Evolutionary conservation across 2,329 filamentous ascomycete species (phyloP).

Genomic region (Aspergillus jensenii): DNA sequence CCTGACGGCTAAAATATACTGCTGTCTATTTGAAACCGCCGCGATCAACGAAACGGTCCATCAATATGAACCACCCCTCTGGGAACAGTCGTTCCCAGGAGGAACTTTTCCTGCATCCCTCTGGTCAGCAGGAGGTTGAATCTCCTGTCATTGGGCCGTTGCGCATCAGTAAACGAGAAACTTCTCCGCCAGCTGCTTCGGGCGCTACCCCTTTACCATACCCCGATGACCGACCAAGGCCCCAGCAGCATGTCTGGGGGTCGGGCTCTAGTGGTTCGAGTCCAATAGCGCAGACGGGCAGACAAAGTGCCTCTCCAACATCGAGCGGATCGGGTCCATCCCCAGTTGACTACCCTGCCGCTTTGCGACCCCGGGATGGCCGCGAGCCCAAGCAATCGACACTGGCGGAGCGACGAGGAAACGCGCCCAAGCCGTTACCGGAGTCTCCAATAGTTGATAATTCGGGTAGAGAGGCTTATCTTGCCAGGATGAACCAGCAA

Average conservation of each 20-base stretch:
- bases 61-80: constrained; percentile 46
- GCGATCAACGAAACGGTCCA: not conserved
- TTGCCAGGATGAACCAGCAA: constrained; percentile 62
- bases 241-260: constrained; percentile 32
- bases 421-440: constrained; percentile 72
- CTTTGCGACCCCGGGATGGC: constrained; percentile 42
- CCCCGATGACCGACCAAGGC: constrained; percentile 61
- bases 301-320: constrained; percentile 20
- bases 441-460: constrained; percentile 76
- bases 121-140: constrained; percentile 46
- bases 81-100: constrained; percentile 68
- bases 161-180: constrained; percentile 78
- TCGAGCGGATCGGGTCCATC: constrained; percentile 27
- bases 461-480: constrained; percentile 76
- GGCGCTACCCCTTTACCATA: constrained; percentile 64
- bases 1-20: not conserved
- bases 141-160: constrained; percentile 81
- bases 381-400: constrained; percentile 58
- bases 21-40: not conserved
- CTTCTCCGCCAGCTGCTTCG: constrained; percentile 55
- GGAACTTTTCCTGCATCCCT: constrained; percentile 68
- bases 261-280: constrained; percentile 30
- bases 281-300: constrained; percentile 26
- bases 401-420: constrained; percentile 79
- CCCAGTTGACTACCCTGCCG: constrained; percentile 37